Percentiles rank a stretch among this genome's conserved stretches.
Conservation (phyloP, 768 basidiomycete genomes). For the Lenzites betulinus region DNA sequence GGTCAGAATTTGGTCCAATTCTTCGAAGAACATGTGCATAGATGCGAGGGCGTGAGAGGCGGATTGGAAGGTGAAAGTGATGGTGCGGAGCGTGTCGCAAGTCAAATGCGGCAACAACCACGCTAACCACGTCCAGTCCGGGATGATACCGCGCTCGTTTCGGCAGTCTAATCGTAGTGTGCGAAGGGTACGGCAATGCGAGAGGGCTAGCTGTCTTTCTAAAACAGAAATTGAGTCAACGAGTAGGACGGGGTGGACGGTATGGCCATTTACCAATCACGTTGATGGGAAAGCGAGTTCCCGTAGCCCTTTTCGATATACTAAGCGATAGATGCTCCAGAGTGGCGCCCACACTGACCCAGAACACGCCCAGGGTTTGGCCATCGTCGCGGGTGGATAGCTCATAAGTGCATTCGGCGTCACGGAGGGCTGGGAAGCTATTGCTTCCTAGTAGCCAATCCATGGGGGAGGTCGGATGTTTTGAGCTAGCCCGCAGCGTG, state of each 20-base stretch:
- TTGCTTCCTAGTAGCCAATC: constrained; percentile 12
- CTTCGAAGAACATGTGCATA: constrained; percentile 11
- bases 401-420: constrained; percentile 6
- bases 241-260: not conserved
- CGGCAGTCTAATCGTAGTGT: constrained; percentile 17
- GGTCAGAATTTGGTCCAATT: constrained; percentile 8
- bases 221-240: no score
- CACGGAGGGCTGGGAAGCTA: constrained; percentile 1
- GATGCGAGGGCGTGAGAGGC: constrained; percentile 16
- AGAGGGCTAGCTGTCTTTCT: constrained; percentile 17
- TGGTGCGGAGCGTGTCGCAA: not conserved
- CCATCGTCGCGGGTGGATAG: not conserved
- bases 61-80: constrained; percentile 15
- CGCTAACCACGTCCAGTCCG: constrained; percentile 23
- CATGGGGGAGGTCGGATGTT: constrained; percentile 1
- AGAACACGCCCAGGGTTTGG: constrained; percentile 12
- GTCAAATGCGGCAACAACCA: constrained; percentile 18
- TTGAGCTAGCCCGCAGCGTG: not conserved
- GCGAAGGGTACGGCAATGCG: constrained; percentile 9
- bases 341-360: constrained; percentile 2
- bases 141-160: constrained; percentile 3
- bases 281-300: not conserved
- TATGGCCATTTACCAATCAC: constrained; percentile 8
- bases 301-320: constrained; percentile 7
- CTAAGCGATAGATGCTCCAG: constrained; percentile 7